Evolutionary conservation across 805 yeast species (phyloP), one percentile per base, ranked within the genome.

Genomic region (Metschnikowia sp.): DNA sequence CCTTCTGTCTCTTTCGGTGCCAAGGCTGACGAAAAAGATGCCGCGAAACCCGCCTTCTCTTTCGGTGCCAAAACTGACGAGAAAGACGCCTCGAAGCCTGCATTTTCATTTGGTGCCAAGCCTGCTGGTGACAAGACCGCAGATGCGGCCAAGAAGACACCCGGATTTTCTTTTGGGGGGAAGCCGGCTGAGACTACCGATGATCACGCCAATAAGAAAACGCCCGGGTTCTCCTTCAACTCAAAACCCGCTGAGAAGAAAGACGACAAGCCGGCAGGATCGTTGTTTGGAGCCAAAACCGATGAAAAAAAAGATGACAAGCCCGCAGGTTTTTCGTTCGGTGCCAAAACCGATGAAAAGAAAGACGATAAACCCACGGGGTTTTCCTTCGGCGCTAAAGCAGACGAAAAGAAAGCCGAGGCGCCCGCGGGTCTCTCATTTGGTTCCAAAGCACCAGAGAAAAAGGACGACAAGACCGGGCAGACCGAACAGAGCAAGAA

Each of bases 161-260:
- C 63, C 9, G 48, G 60, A 32, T 36, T 44, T 32, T 49, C 56
- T 11, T 48, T 55, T 26, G 62, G 60, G 4, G 55, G 39, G 5
- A 42, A 55, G 44, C 47, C 56, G 11, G 60, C 58, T 18, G 67
- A 54, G 8, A 63, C 53, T 18, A 42, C 33, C 30, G 42, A 29
- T 13, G 26, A 42, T 10, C n/a, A 39, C 9, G 44, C 40, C 12
- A 15, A 32, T 2, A 31, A 43, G 10, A 46, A 50, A 18, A 32
- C 47, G 2, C 40, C 53, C 11, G 51, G 42, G 2, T 45, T 63
- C 28, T 56, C 62, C 36, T 60, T 70, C 18, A 61, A 68, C 35
- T 65, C 55, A 35, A 45, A 55, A 41, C 45, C 58, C 10, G 56
- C 60, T 19, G 66, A 55, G n/a, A 64, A 53, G 32, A 58, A 48